Conservation (phyloP, 768 basidiomycete genomes). For the Termitomyces sp. region DNA sequence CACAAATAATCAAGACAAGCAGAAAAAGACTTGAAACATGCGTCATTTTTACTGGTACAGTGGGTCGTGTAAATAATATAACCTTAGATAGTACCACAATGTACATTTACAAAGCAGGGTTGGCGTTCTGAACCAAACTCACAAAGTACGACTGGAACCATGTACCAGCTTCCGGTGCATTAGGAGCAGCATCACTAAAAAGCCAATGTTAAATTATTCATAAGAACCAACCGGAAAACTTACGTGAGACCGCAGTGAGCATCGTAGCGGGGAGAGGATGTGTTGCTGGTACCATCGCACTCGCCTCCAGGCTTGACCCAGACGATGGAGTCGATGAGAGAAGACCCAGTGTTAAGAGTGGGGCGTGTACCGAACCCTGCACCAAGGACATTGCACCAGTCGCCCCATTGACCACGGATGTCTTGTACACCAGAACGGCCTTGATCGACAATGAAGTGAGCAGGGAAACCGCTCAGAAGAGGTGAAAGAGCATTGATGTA, state of each 20-base stretch:
- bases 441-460: slow-evolving; percentile 64
- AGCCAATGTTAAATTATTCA: not conserved
- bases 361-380: slow-evolving; percentile 60
- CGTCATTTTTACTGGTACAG: not conserved
- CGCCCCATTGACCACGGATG: slow-evolving; percentile 55
- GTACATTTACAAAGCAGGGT: slow-evolving; percentile 38
- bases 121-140: slow-evolving; percentile 47
- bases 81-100: not conserved
- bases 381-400: slow-evolving; percentile 65
- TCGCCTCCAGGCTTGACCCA: slow-evolving; percentile 70
- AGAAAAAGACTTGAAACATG: not conserved
- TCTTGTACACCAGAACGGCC: slow-evolving; percentile 59
- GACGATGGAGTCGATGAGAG: slow-evolving; percentile 53
- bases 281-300: slow-evolving; percentile 57
- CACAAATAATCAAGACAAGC: too few species aligned
- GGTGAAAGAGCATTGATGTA: slow-evolving; percentile 56
- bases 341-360: slow-evolving; percentile 47
- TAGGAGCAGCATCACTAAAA: slow-evolving; percentile 43
- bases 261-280: slow-evolving; percentile 47
- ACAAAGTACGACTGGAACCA: slow-evolving; percentile 70
- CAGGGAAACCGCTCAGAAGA: slow-evolving; percentile 44
- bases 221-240: slow-evolving; percentile 16
- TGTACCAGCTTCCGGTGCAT: slow-evolving; percentile 57
- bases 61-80: not conserved
- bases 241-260: slow-evolving; percentile 42